Evolutionary conservation across 164 flowering plant genomes (phyloP).

Genomic region (Magnolia sinica): DNA sequence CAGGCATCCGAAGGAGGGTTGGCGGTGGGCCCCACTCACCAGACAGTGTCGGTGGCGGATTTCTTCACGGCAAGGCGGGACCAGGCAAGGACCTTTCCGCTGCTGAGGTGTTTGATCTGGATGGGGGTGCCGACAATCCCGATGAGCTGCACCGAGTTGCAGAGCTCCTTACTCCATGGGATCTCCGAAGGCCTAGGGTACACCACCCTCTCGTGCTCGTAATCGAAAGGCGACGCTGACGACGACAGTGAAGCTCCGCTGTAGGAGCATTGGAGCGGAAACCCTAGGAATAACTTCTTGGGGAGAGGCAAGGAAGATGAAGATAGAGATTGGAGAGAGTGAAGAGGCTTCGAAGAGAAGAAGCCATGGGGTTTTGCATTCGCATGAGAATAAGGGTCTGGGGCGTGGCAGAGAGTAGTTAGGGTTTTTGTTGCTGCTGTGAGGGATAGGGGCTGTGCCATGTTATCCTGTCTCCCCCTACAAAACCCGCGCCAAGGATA

Average conservation of each 20-base stretch:
- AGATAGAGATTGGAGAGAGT: not conserved
- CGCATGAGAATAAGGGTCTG: constrained; percentile 8
- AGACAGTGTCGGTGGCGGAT: constrained; percentile 60
- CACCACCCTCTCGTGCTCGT: constrained; percentile 24
- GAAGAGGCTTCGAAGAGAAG: constrained; percentile 1
- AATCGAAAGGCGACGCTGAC: not conserved
- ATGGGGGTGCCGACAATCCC: constrained; percentile 66
- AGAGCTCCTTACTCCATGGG: constrained; percentile 79
- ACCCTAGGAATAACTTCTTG: not conserved
- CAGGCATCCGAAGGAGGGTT: not conserved
- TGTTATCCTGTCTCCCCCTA: not conserved
- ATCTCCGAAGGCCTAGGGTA: constrained; percentile 71
- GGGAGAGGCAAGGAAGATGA: constrained; percentile 2
- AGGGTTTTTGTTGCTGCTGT: not conserved
- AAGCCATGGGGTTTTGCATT: not conserved
- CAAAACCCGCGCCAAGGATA: not conserved
- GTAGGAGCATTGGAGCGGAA: not conserved
- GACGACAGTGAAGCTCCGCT: not conserved
- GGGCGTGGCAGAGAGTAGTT: not conserved
- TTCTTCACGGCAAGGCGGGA: constrained; percentile 74
- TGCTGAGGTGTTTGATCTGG: constrained; percentile 58
- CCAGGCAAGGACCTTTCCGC: constrained; percentile 81
- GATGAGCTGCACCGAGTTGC: constrained; percentile 65
- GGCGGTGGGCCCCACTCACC: constrained; percentile 26
- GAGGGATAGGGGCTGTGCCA: not conserved